Percentiles rank a stretch among this genome's conserved stretches.
These are phyloP conservation scores for Hsuehochloa calcarea DNA, from an alignment of 176 grass and related monocot species.

Conservation along the genomic window DNA sequence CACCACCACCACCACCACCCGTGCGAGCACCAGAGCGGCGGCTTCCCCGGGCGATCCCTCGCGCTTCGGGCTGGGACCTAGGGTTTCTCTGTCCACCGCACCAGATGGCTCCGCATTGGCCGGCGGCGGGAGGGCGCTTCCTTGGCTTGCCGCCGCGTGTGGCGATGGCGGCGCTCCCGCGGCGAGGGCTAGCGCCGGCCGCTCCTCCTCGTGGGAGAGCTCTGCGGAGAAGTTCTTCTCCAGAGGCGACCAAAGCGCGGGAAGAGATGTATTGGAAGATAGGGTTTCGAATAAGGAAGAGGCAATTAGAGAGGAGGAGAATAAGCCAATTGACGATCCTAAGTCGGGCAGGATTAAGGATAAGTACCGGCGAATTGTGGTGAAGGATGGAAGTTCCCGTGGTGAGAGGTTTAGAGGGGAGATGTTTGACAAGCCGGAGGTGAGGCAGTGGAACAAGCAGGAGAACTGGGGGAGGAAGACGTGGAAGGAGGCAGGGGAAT, in stretches of 20 bases:
- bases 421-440: conserved; percentile 46
- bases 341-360: conserved; percentile 64
- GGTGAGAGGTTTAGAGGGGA: conserved; percentile 46
- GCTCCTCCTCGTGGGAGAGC: conserved; percentile 77
- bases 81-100: conserved; percentile 57
- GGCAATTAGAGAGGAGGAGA: conserved; percentile 25
- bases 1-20: background rate
- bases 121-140: conserved; percentile 36
- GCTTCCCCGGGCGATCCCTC: background rate
- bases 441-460: conserved; percentile 70
- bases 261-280: conserved; percentile 18
- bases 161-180: background rate
- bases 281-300: conserved; percentile 20
- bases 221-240: conserved; percentile 76
- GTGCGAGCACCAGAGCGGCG: conserved; percentile 8
- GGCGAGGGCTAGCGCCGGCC: conserved; percentile 30
- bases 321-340: conserved; percentile 50
- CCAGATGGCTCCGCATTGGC: conserved; percentile 14
- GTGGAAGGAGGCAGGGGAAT: conserved; percentile 69
- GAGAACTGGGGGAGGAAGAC: conserved; percentile 80
- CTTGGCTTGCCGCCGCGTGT: conserved; percentile 44
- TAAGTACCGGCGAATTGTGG: conserved; percentile 28
- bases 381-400: conserved; percentile 34
- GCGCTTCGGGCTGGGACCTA: conserved; percentile 13
- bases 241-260: conserved; percentile 36